A percentile compares a stretch with the other conserved stretches of the same genome.
phyloP scores from a whole-genome alignment of 768 basidiomycete species.

The Agaricus blazei region DNA sequence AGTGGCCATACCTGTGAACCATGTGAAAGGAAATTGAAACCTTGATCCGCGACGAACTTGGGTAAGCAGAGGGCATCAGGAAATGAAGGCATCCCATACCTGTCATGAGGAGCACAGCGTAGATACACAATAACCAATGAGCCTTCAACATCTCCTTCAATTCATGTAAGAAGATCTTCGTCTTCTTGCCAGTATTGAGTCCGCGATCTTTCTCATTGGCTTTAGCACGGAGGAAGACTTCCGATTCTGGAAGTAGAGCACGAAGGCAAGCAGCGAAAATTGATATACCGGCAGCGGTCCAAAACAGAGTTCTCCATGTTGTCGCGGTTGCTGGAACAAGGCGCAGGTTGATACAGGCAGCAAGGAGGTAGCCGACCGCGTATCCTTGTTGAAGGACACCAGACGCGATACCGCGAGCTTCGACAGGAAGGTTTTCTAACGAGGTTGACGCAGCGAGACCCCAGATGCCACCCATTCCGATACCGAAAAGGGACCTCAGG shows the following conservation, averaged over 20 bases:
- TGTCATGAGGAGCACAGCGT: conserved; percentile 80
- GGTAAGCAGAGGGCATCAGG: background rate
- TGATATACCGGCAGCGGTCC: conserved; percentile 67
- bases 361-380: conserved; percentile 78
- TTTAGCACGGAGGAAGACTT: conserved; percentile 63
- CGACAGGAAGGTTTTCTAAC: conserved; percentile 85
- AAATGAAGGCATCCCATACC: conserved; percentile 23
- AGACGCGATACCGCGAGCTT: conserved; percentile 77
- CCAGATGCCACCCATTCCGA: conserved; percentile 91
- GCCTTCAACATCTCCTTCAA: conserved; percentile 68
- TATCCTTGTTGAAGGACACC: conserved; percentile 90
- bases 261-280: conserved; percentile 66
- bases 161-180: conserved; percentile 68
- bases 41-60: conserved; percentile 23
- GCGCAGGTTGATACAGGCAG: conserved; percentile 75
- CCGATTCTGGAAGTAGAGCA: conserved; percentile 70
- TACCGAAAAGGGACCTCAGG: conserved; percentile 77
- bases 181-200: conserved; percentile 51
- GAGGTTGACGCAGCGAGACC: conserved; percentile 77
- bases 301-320: conserved; percentile 80
- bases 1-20: conserved; percentile 50
- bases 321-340: conserved; percentile 41
- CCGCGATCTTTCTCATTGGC: conserved; percentile 54
- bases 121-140: conserved; percentile 83
- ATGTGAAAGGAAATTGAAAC: conserved; percentile 76